Conservation (phyloP, 83 land plant species). For the Picea abies region DNA sequence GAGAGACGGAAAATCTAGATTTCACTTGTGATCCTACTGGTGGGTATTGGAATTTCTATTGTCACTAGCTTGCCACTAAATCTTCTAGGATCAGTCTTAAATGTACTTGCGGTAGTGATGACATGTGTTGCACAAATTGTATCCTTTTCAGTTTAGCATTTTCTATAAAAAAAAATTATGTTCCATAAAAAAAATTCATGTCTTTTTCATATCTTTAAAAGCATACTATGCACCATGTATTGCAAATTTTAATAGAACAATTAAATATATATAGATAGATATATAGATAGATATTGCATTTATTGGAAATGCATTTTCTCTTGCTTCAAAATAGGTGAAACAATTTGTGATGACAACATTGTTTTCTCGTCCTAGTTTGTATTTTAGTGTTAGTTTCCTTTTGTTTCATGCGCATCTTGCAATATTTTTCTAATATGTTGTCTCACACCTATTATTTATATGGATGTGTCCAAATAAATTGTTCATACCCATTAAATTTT, state of each 20-base stretch:
- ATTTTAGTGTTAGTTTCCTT: background rate
- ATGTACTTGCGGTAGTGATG: slow-evolving; percentile 73
- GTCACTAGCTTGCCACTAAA: slow-evolving; percentile 88
- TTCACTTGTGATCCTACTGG: slow-evolving; percentile 66
- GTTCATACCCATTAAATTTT: background rate
- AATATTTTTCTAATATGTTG: background rate
- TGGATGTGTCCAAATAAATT: background rate
- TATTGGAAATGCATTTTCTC: background rate
- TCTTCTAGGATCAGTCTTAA: slow-evolving; percentile 68
- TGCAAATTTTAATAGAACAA: background rate
- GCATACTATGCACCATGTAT: background rate
- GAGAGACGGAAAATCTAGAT: slow-evolving; percentile 57
- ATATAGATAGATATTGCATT: background rate
- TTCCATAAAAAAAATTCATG: background rate
- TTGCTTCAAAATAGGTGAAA: background rate
- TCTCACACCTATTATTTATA: background rate
- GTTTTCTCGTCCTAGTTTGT: background rate
- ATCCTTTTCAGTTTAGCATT: slow-evolving; percentile 42
- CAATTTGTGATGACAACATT: background rate
- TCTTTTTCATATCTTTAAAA: background rate
- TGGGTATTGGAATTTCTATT: slow-evolving; percentile 91
- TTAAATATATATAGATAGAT: too few species aligned
- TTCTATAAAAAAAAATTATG: background rate
- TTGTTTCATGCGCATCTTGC: background rate
- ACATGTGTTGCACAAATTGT: slow-evolving; percentile 97